Evolutionary conservation across 208 protist species (phyloP).

Genomic region (Crithidia mellificae): DNA sequence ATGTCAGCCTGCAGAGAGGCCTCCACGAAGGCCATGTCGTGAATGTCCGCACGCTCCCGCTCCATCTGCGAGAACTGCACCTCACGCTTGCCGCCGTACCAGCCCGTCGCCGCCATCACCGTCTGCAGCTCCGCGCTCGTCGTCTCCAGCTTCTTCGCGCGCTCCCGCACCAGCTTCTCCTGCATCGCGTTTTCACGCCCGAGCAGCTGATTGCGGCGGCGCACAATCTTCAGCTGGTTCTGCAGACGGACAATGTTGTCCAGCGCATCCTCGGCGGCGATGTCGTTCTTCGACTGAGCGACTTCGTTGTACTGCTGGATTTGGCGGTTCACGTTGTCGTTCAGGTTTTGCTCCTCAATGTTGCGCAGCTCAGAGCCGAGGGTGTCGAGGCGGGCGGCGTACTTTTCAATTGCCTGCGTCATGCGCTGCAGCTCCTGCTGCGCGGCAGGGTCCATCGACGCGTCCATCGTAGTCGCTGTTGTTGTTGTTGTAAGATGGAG

Average conservation of each 20-base stretch:
- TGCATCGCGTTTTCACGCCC: conserved; percentile 70
- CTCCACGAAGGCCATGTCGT: conserved; percentile 72
- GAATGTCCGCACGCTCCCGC: conserved; percentile 41
- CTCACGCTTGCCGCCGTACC: conserved; percentile 56
- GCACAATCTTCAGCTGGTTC: conserved; percentile 86
- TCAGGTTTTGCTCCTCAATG: conserved; percentile 72
- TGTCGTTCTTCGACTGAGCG: conserved; percentile 40
- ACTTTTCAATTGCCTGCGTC: conserved; percentile 55
- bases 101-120: conserved; percentile 70
- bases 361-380: conserved; percentile 44
- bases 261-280: conserved; percentile 83
- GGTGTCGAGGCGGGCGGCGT: conserved; percentile 50
- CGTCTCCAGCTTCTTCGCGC: conserved; percentile 54
- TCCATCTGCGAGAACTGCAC: conserved; percentile 38
- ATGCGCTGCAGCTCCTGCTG: conserved; percentile 67
- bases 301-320: conserved; percentile 65
- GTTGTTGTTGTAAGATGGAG: too few species aligned
- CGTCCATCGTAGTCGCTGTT: conserved; percentile 19
- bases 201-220: conserved; percentile 78
- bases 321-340: conserved; percentile 67
- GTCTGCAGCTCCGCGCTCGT: conserved; percentile 43
- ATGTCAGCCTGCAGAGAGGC: conserved; percentile 57
- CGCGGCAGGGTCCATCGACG: conserved; percentile 28
- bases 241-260: conserved; percentile 83
- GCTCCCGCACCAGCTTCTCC: conserved; percentile 60